Evolutionary conservation across 345 rosid genomes (phyloP).

Genomic region (Hibiscus trionum): DNA sequence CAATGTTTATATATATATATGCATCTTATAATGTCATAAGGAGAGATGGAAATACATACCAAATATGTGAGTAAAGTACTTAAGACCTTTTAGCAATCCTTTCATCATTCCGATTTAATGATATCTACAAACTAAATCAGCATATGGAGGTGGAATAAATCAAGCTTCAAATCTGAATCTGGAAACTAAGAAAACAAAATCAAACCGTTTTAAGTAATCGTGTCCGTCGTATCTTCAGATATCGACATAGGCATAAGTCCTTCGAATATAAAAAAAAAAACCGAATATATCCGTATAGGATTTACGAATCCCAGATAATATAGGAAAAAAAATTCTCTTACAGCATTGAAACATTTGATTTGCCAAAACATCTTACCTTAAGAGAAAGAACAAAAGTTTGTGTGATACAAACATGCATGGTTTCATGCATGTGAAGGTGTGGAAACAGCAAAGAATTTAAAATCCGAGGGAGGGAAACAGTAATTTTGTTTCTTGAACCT

Average conservation of each 20-base stretch:
- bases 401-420: not conserved
- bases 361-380: not conserved
- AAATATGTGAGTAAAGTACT: constrained; percentile 71
- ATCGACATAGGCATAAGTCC: not conserved
- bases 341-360: not conserved
- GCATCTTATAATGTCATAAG: not conserved
- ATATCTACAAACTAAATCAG: constrained; percentile 7
- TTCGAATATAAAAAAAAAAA: not conserved
- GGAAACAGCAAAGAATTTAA: too few relatives aligned
- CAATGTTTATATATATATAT: too few relatives aligned
- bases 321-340: not conserved
- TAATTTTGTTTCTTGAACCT: constrained; percentile 3
- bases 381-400: not conserved
- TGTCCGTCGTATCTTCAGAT: not conserved
- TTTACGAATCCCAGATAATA: not conserved
- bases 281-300: not conserved
- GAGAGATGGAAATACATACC: constrained; percentile 27
- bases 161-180: constrained; percentile 7
- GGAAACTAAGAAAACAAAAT: not conserved
- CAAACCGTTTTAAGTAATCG: not conserved
- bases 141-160: not conserved
- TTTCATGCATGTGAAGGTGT: not conserved
- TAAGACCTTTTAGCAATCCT: constrained; percentile 63
- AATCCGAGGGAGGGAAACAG: too few relatives aligned
- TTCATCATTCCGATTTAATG: constrained; percentile 63